A percentile compares a stretch with the other conserved stretches of the same genome.
Conservation (phyloP, 345 rosid species). For the Gossypium longicalyx region DNA sequence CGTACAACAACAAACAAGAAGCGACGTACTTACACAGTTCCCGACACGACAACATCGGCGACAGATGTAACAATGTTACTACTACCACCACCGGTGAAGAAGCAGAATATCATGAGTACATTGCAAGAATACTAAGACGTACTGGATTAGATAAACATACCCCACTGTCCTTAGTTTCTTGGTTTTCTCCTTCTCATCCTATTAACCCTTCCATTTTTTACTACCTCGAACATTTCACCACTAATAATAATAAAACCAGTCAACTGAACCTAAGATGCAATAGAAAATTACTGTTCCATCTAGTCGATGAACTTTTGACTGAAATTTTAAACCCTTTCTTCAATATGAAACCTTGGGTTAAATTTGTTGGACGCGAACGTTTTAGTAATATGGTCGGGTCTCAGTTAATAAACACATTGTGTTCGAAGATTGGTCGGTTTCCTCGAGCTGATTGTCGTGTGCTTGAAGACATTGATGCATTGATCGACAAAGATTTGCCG, state of each 20-base stretch:
- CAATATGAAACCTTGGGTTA: conserved; percentile 46
- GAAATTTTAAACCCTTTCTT: conserved; percentile 51
- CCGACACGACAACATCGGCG: conserved; percentile 23
- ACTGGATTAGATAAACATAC: conserved; percentile 48
- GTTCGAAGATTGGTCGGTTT: conserved; percentile 31
- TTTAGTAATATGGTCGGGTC: conserved; percentile 29
- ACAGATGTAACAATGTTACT: conserved; percentile 21
- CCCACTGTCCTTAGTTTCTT: conserved; percentile 38
- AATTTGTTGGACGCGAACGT: neutral
- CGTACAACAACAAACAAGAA: conserved; percentile 44
- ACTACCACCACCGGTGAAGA: conserved; percentile 10
- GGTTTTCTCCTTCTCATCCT: conserved; percentile 69
- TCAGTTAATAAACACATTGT: conserved; percentile 32
- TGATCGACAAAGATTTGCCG: conserved; percentile 51
- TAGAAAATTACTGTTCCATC: conserved; percentile 58
- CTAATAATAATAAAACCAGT: conserved; percentile 9
- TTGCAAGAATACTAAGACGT: conserved; percentile 46
- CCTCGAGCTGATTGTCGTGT: conserved; percentile 52
- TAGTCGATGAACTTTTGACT: conserved; percentile 58
- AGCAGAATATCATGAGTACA: conserved; percentile 47
- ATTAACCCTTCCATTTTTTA: conserved; percentile 67
- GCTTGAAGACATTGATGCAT: conserved; percentile 61
- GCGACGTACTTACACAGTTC: conserved; percentile 20
- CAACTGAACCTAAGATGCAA: conserved; percentile 46
- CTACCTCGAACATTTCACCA: conserved; percentile 43